Evolutionary conservation across 345 rosid genomes (phyloP).

Genomic region (Orychophragmus violaceus): DNA sequence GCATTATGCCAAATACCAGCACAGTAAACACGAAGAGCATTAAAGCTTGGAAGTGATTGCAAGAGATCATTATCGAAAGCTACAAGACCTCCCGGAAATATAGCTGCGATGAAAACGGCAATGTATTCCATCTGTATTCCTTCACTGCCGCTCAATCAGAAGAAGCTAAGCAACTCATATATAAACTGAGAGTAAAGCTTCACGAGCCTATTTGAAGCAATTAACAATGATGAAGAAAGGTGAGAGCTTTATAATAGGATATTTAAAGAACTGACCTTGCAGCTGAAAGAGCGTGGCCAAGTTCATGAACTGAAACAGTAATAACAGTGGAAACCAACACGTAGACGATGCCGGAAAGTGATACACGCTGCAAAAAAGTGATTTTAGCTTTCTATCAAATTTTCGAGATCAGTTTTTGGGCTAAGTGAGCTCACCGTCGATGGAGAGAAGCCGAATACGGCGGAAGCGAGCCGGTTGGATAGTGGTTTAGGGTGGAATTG

Average conservation of each 20-base stretch:
- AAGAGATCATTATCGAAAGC: constrained; percentile 67
- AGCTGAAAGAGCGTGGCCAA: constrained; percentile 89
- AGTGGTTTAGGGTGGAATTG: constrained; percentile 15
- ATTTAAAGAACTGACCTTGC: constrained; percentile 60
- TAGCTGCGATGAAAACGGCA: constrained; percentile 69
- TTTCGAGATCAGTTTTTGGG: background rate
- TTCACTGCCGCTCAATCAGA: constrained; percentile 67
- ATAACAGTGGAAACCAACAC: constrained; percentile 53
- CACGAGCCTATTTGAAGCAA: background rate
- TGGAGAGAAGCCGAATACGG: constrained; percentile 40
- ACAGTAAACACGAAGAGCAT: constrained; percentile 70
- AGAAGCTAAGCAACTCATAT: constrained; percentile 29
- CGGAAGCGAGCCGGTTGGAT: constrained; percentile 16
- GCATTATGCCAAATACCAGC: constrained; percentile 99
- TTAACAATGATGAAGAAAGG: background rate
- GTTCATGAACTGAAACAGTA: constrained; percentile 73
- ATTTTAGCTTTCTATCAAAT: background rate
- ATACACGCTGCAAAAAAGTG: constrained; percentile 32
- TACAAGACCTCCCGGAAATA: constrained; percentile 90
- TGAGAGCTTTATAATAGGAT: background rate
- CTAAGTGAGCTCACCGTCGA: constrained; percentile 25
- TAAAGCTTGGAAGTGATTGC: constrained; percentile 42
- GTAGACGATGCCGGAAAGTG: constrained; percentile 44
- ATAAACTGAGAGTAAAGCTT: constrained; percentile 7
- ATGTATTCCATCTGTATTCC: constrained; percentile 74